These are phyloP conservation scores for Wickerhamomyces bisporus DNA, from an alignment of 805 yeast genomes.

Conservation along the genomic window DNA sequence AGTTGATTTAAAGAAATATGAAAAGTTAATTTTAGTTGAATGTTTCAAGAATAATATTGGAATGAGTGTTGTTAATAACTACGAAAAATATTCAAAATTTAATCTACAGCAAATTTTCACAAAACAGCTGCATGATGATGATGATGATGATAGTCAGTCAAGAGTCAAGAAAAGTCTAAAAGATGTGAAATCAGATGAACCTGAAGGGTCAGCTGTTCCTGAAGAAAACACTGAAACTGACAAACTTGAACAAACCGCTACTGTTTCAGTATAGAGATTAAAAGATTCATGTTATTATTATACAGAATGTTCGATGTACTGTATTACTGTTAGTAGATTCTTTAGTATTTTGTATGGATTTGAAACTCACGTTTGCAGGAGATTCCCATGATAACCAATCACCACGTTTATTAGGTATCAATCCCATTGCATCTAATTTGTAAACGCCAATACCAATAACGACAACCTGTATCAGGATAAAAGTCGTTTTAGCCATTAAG, in stretches of 20 bases:
- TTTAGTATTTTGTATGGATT: no score
- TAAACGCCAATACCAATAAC: slow-evolving; percentile 73
- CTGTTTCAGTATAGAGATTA: neutral
- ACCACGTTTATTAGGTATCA: slow-evolving; percentile 78
- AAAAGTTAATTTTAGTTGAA: slow-evolving; percentile 75
- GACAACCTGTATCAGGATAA: slow-evolving; percentile 41
- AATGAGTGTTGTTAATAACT: slow-evolving; percentile 71
- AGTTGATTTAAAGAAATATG: slow-evolving; percentile 77
- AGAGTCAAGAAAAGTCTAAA: slow-evolving; percentile 6
- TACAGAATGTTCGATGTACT: slow-evolving; percentile 12
- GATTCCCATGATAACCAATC: slow-evolving; percentile 92
- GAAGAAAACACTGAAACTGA: no score
- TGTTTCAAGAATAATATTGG: slow-evolving; percentile 89
- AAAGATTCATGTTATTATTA: no score
- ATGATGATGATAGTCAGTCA: slow-evolving; percentile 8
- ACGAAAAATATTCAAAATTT: slow-evolving; percentile 56
- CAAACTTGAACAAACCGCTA: neutral
- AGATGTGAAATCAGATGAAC: no score
- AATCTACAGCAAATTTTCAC: slow-evolving; percentile 80
- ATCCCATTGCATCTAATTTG: slow-evolving; percentile 84
- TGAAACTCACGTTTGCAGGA: slow-evolving; percentile 27
- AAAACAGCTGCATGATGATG: slow-evolving; percentile 18
- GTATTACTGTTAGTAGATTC: slow-evolving; percentile 5
- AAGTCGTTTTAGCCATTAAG: slow-evolving; percentile 26
- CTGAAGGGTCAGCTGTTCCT: no score